Percentiles rank a stretch among this genome's conserved stretches.
Conservation (phyloP, 768 basidiomycete species). For the Collybiopsis confluens region DNA sequence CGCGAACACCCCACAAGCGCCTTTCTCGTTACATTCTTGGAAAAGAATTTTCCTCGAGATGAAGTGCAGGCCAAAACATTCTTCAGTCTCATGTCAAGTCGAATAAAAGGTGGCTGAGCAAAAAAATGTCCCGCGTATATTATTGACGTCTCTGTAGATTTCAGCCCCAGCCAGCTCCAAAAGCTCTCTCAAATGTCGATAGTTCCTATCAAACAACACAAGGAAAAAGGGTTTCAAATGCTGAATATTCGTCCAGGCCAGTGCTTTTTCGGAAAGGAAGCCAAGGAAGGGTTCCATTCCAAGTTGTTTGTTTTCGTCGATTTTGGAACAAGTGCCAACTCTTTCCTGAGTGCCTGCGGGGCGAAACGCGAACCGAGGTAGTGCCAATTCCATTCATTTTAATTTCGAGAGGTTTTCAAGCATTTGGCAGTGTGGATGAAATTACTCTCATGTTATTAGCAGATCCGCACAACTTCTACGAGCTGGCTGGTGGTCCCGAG, state of each 20-base stretch:
- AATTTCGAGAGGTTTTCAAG: too few relatives aligned
- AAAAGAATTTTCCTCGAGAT: constrained; percentile 53
- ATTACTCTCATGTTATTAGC: constrained; percentile 65
- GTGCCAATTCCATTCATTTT: too few relatives aligned
- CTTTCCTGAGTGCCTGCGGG: constrained; percentile 83
- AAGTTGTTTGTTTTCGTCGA: constrained; percentile 86
- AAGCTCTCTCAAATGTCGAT: constrained; percentile 56
- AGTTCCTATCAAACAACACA: constrained; percentile 51
- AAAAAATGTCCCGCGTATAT: not conserved
- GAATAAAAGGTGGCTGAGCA: constrained; percentile 47
- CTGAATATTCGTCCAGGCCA: constrained; percentile 56
- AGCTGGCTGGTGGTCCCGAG: constrained; percentile 62
- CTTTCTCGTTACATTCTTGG: constrained; percentile 54
- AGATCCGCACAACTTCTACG: constrained; percentile 68
- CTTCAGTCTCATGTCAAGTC: constrained; percentile 66
- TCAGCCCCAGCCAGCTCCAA: constrained; percentile 58
- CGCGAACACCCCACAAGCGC: constrained; percentile 62
- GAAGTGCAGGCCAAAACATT: constrained; percentile 52
- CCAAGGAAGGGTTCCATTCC: constrained; percentile 61
- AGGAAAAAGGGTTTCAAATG: constrained; percentile 26
- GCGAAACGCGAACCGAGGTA: constrained; percentile 71
- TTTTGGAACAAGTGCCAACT: constrained; percentile 78
- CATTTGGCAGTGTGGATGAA: constrained; percentile 67
- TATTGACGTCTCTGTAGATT: not conserved
- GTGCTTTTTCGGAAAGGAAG: constrained; percentile 62